phyloP scores from a whole-genome alignment of 2,329 filamentous ascomycete genomes.

The Talaromyces sp. region DNA sequence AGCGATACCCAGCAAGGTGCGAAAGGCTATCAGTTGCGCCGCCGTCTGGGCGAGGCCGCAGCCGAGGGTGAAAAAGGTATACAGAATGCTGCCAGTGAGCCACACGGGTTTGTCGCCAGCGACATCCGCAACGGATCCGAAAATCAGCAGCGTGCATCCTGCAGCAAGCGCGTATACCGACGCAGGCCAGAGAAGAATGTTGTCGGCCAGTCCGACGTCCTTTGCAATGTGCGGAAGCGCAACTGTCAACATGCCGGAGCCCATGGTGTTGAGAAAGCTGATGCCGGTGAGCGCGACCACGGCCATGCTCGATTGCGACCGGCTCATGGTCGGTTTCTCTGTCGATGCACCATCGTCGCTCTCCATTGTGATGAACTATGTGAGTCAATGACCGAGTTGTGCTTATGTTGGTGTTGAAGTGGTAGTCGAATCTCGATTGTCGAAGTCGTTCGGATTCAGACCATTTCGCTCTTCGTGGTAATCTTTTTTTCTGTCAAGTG shows the following conservation, averaged over 20 bases:
- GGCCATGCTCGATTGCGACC: not conserved
- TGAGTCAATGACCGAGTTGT: not conserved
- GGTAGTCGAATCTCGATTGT: not conserved
- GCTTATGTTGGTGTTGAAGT: not conserved
- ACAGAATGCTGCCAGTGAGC: constrained; percentile 38
- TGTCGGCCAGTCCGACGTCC: constrained; percentile 15
- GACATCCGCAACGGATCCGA: constrained; percentile 45
- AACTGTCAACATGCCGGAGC: not conserved
- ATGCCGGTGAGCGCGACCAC: not conserved
- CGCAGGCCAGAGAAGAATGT: constrained; percentile 16
- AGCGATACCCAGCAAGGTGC: constrained; percentile 38
- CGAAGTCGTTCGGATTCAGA: not conserved
- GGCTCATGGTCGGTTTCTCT: not conserved
- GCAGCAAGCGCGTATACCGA: constrained; percentile 34
- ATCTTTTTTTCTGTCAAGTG: not conserved
- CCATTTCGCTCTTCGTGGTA: not conserved
- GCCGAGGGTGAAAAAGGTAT: constrained; percentile 34
- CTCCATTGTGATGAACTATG: not conserved
- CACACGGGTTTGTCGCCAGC: constrained; percentile 42
- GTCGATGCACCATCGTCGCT: not conserved
- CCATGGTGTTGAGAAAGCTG: not conserved
- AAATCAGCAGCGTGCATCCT: constrained; percentile 42
- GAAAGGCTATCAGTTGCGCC: constrained; percentile 40
- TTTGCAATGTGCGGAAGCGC: not conserved
- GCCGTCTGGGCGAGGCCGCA: constrained; percentile 31